These are phyloP conservation scores for Xerocomus potaroensis DNA, from an alignment of 768 basidiomycete genomes.

Conservation along the genomic window DNA sequence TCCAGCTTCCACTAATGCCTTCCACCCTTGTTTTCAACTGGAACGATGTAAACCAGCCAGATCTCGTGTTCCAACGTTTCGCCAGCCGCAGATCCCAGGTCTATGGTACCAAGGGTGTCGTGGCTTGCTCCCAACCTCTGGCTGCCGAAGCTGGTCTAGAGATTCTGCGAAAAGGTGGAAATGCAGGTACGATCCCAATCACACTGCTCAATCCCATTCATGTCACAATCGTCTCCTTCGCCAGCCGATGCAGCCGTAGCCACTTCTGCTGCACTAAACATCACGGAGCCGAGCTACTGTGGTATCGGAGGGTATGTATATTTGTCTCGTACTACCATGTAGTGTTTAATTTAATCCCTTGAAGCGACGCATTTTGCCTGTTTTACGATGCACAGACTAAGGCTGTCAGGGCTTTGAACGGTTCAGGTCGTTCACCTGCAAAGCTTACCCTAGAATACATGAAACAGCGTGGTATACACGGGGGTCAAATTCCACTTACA, in stretches of 20 bases:
- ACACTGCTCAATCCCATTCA: not conserved
- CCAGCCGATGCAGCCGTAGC: slow-evolving; percentile 95
- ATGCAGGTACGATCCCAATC: slow-evolving; percentile 63
- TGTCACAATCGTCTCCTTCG: not conserved
- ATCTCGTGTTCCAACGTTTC: slow-evolving; percentile 64
- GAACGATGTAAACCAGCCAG: slow-evolving; percentile 62
- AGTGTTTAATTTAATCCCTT: slow-evolving; percentile 12
- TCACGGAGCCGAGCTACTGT: slow-evolving; percentile 83
- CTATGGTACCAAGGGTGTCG: slow-evolving; percentile 82
- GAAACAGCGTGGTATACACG: slow-evolving; percentile 62
- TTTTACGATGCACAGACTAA: slow-evolving; percentile 85
- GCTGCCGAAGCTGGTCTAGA: slow-evolving; percentile 91
- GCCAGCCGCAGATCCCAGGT: slow-evolving; percentile 83
- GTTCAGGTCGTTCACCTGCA: slow-evolving; percentile 83
- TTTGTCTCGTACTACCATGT: not conserved
- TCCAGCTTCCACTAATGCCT: slow-evolving; percentile 20
- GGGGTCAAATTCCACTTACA: slow-evolving; percentile 64
- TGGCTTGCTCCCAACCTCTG: slow-evolving; percentile 86
- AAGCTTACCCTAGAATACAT: slow-evolving; percentile 74
- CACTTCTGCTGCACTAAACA: slow-evolving; percentile 85
- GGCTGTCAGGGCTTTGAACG: slow-evolving; percentile 84
- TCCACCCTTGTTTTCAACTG: slow-evolving; percentile 45
- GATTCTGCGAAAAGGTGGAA: slow-evolving; percentile 89
- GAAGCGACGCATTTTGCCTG: slow-evolving; percentile 86
- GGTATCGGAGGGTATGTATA: slow-evolving; percentile 82